Evolutionary conservation across 2,329 filamentous ascomycete genomes (phyloP).

Genomic region (Hymenotorrendiella dingleyae): DNA sequence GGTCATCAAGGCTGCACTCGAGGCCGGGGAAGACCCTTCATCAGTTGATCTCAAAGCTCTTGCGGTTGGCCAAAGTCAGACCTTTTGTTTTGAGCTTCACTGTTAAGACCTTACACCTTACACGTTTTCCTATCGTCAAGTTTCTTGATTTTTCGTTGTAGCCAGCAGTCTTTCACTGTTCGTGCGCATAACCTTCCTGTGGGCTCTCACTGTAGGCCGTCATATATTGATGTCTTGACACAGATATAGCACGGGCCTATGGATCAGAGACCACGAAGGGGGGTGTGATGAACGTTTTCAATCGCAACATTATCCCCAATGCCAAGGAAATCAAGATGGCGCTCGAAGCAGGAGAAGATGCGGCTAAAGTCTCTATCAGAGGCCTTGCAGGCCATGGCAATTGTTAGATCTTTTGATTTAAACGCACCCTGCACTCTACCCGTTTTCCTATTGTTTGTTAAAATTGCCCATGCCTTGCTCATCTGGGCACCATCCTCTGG

Average conservation of each 20-base stretch:
- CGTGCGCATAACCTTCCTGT: too few species aligned
- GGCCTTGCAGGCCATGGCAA: constrained; percentile 1
- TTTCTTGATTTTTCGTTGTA: not conserved
- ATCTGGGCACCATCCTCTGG: too few species aligned
- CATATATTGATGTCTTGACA: constrained; percentile 10
- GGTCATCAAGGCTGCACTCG: not conserved
- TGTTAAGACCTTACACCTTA: too few species aligned
- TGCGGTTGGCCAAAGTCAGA: not conserved
- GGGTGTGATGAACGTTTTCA: constrained; percentile 17
- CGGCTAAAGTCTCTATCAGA: constrained; percentile 7
- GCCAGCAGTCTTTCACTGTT: too few species aligned
- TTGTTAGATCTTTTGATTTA: not conserved
- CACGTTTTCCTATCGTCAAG: constrained; percentile 6
- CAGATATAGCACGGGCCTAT: constrained; percentile 15
- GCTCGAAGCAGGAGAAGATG: constrained; percentile 8
- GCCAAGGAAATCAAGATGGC: constrained; percentile 27
- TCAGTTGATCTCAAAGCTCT: not conserved
- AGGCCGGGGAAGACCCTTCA: not conserved
- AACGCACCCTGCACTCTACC: not conserved
- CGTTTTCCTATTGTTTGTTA: not conserved
- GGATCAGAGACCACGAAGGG: constrained; percentile 7
- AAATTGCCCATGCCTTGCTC: too few species aligned
- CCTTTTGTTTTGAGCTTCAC: too few species aligned
- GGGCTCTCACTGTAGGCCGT: not conserved
- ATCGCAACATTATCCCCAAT: constrained; percentile 32